Evolutionary conservation across 768 basidiomycete genomes (phyloP), one percentile per base, ranked within the genome.

Genomic region (Dentipellis fragilis): DNA sequence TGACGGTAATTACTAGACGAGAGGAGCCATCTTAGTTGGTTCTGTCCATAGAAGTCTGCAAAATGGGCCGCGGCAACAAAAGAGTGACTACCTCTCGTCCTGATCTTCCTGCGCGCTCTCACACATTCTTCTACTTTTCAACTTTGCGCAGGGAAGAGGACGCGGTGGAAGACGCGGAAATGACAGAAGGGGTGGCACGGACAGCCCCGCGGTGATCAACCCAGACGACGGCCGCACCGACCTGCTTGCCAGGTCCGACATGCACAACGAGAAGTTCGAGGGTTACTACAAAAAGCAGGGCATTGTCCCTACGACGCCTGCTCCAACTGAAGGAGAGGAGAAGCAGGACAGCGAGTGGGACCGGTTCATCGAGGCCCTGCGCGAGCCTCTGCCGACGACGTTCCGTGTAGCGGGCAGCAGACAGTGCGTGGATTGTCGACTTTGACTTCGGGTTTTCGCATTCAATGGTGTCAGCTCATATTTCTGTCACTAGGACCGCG

Each of bases 391-490:
- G 40, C 96, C 96, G 3, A 95, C 92, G 0, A 96, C 94, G 0
- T 99, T 99, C 69, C 79, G 96, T 40, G 84, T 99, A 16, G 85
- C 93, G 0, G 91, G 93, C 0, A 91, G 85, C 60, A 77, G 92
- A 67, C 80, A 87, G 94, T 94, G 67, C 56, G 75, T 61, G n/a
- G 38, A 12, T 21, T 19, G 74, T 61, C 19, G 39, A 16, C 14
- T 22, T 49, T 54, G 40, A 34, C 38, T 11, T 54, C 11, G 21
- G 59, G 56, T 29, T 29, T 29, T 29, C 29, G 3, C 29, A 73
- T 71, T 42, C 40, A 6, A 52, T 34, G 21, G 48, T 40, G 39
- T 23, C 11, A 10, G 22, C 53, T 55, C 39, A 58, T 8, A 58
- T 60, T n/a, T 59, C 19, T n/a, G 29, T 42, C 12, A 55, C 16